These are phyloP conservation scores for Wickerhamiella brachini DNA, from an alignment of 805 yeast species.

Conservation along the genomic window DNA sequence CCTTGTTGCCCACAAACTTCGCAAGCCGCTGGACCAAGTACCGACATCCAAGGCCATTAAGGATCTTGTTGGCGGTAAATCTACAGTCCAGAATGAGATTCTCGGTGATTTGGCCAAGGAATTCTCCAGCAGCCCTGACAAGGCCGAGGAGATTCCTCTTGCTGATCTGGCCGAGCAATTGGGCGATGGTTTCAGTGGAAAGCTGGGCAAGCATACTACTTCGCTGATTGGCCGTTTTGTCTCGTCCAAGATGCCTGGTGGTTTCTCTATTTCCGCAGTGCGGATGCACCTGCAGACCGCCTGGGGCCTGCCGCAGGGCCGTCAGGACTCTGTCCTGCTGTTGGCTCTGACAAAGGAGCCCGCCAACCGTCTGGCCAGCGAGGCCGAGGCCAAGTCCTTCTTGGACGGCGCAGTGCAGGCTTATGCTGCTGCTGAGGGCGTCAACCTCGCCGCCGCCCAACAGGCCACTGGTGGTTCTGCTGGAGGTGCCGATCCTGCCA, in stretches of 20 bases:
- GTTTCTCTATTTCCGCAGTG: slow-evolving; percentile 82
- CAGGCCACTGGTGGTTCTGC: slow-evolving; percentile 35
- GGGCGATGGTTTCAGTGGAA: slow-evolving; percentile 81
- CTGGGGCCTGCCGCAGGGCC: slow-evolving; percentile 86
- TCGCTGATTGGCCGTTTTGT: slow-evolving; percentile 81
- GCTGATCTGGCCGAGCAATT: slow-evolving; percentile 90
- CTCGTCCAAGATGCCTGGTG: slow-evolving; percentile 99
- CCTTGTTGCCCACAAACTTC: slow-evolving; percentile 88
- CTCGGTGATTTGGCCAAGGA: slow-evolving; percentile 98
- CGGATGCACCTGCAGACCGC: slow-evolving; percentile 84
- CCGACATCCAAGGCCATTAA: slow-evolving; percentile 88
- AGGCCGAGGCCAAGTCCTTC: slow-evolving; percentile 80
- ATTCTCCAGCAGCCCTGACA: slow-evolving; percentile 95
- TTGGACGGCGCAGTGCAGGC: slow-evolving; percentile 71
- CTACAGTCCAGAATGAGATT: slow-evolving; percentile 96
- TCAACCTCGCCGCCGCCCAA: slow-evolving; percentile 58
- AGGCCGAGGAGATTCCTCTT: slow-evolving; percentile 96
- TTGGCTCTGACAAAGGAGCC: slow-evolving; percentile 84
- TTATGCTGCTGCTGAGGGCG: slow-evolving; percentile 73
- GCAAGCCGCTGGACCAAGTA: slow-evolving; percentile 74
- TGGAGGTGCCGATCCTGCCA: slow-evolving; percentile 59
- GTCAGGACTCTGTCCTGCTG: slow-evolving; percentile 85
- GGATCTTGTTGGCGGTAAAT: slow-evolving; percentile 96
- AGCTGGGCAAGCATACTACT: slow-evolving; percentile 85
- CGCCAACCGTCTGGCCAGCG: slow-evolving; percentile 70